Evolutionary conservation across 2,329 filamentous ascomycete genomes (phyloP), one percentile per base, ranked within the genome.

Genomic region (Macrophomina tecta): DNA sequence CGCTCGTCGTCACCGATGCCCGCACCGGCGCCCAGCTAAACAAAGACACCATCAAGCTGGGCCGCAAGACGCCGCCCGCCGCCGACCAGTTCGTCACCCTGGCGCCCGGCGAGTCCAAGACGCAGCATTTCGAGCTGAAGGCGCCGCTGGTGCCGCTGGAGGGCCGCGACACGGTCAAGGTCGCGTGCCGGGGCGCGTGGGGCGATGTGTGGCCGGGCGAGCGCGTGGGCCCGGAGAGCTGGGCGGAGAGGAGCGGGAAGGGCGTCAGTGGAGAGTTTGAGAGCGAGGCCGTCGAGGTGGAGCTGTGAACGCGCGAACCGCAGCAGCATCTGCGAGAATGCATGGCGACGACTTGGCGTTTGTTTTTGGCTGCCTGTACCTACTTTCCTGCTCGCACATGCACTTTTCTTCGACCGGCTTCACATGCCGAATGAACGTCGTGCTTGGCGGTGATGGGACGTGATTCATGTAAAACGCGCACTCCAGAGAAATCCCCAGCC

Each of bases 61-160:
- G 74, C 62, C 71, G 80, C 30, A 73, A 72, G 36, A 73, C 80
- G 69, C 80, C 80, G 4, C 78, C 79, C 1, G 68, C 74, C 2
- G 70, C 73, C 4, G 76, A 77, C 0, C 74, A 77, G 45, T 67
- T 82, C 9, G 69, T 78, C 1, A 76, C 79, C 4, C 67, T 81
- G 8, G 69, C 69, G 16, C 78, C 80, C 0, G 76, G 77, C 9
- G 72, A 73, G 2, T 70, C 75, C 32, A 70, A 76, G 11, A 72
- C 73, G n/a, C 69, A 73, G 11, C 75, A 80, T n/a, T 67, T 81
- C 2, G 71, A 75, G 3, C 75, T 81, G 46, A 70, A 75, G 42
- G 74, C 73, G 67, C 77, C 78, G 0, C 78, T 78, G 74, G 75
- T 80, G 71, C 76, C 78, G 6, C 69, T 74, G 18, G 70, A 79